These are phyloP conservation scores for Trichosporon sp. DNA, from an alignment of 1,284 basidiomycete species.

Conservation along the genomic window DNA sequence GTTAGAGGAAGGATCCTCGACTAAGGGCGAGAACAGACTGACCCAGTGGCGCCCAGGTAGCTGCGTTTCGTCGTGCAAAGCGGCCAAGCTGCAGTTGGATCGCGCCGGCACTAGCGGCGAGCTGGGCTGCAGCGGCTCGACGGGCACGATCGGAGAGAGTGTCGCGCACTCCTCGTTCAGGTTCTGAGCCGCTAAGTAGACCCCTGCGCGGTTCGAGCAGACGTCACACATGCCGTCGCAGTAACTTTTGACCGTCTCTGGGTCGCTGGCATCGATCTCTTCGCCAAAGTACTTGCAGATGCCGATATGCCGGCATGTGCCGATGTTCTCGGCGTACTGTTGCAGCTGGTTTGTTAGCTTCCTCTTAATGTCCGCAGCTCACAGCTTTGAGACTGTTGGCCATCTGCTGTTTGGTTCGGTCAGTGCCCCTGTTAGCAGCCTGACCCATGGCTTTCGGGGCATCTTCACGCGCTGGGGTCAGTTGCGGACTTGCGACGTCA, in stretches of 20 bases:
- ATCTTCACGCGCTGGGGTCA: slow-evolving; percentile 66
- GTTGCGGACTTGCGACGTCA: background rate
- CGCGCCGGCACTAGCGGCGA: background rate
- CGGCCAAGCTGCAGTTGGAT: background rate
- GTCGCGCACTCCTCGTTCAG: slow-evolving; percentile 31
- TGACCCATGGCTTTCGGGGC: slow-evolving; percentile 57
- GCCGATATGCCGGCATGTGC: slow-evolving; percentile 66
- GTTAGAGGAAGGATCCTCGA: background rate
- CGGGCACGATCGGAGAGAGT: slow-evolving; percentile 23
- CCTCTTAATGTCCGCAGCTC: slow-evolving; percentile 21
- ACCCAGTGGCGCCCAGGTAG: background rate
- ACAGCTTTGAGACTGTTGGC: slow-evolving; percentile 63
- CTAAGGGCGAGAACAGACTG: background rate
- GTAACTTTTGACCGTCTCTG: slow-evolving; percentile 55
- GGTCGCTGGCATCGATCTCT: slow-evolving; percentile 57
- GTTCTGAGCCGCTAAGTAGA: slow-evolving; percentile 18
- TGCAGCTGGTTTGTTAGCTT: slow-evolving; percentile 30
- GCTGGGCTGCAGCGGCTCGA: background rate
- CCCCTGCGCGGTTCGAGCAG: slow-evolving; percentile 30
- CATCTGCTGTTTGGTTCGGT: slow-evolving; percentile 22
- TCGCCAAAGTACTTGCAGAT: slow-evolving; percentile 84
- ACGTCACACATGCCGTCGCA: slow-evolving; percentile 83
- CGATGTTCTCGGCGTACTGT: slow-evolving; percentile 61
- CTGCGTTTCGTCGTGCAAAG: background rate
- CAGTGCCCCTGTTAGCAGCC: slow-evolving; percentile 50